phyloP scores from a whole-genome alignment of 164 flowering plant species.

The Vitis rupestris region DNA sequence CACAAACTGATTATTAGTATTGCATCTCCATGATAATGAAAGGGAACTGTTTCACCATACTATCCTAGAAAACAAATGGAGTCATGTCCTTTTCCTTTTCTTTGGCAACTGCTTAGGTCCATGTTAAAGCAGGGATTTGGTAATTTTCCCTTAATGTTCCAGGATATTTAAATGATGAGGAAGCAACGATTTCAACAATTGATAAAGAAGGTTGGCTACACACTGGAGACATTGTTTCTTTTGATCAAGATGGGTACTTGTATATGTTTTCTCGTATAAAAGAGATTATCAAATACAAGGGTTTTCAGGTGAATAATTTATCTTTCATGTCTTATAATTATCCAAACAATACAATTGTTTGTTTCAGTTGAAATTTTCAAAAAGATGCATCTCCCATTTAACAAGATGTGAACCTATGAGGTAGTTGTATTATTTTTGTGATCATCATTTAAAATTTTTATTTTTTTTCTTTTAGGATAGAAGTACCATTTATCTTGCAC shows the following conservation, averaged over 20 bases:
- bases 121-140: not conserved
- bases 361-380: too few species aligned
- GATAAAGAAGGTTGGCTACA: conserved; percentile 77
- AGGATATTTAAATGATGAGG: conserved; percentile 68
- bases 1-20: not conserved
- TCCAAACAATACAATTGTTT: too few species aligned
- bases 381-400: too few species aligned
- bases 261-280: conserved; percentile 67
- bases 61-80: not conserved
- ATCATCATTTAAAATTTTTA: too few species aligned
- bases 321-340: not conserved
- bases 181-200: conserved; percentile 49
- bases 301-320: conserved; percentile 63
- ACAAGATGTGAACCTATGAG: too few species aligned
- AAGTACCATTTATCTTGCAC: too few species aligned
- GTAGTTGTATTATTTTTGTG: too few species aligned
- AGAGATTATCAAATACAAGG: conserved; percentile 83
- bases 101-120: not conserved
- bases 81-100: not conserved
- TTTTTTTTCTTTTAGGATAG: too few species aligned
- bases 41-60: not conserved
- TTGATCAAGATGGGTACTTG: conserved; percentile 72
- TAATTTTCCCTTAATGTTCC: conserved; percentile 9
- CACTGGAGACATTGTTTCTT: conserved; percentile 74
- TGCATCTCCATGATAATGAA: not conserved